phyloP scores from a whole-genome alignment of 768 basidiomycete genomes.

The Hygrophorus pudorinus region DNA sequence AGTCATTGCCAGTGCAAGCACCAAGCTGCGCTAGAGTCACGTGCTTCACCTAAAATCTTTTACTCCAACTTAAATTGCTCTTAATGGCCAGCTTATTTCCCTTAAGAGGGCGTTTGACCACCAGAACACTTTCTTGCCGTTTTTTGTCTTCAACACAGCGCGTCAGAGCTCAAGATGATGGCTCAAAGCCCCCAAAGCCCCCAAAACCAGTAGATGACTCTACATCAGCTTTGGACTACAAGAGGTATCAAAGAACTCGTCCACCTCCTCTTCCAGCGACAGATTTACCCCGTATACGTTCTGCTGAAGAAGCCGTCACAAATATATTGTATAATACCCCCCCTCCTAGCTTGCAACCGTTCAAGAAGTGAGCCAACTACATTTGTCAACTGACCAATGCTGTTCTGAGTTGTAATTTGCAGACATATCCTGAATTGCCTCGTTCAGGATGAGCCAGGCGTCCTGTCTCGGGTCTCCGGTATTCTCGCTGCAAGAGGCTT shows the following conservation, averaged over 20 bases:
- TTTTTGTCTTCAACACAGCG: conserved; percentile 28
- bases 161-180: conserved; percentile 19
- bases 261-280: conserved; percentile 82
- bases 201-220: conserved; percentile 83
- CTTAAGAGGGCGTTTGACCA: not conserved
- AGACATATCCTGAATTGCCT: conserved; percentile 97
- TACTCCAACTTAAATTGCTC: no score
- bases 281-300: conserved; percentile 74
- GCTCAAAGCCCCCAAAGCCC: conserved; percentile 46
- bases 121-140: conserved; percentile 19
- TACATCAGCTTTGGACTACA: conserved; percentile 92
- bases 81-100: not conserved
- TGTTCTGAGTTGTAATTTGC: conserved; percentile 10
- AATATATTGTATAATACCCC: conserved; percentile 97
- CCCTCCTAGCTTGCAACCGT: conserved; percentile 83
- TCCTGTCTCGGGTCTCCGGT: conserved; percentile 96
- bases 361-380: conserved; percentile 62
- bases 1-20: no score
- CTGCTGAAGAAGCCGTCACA: conserved; percentile 92
- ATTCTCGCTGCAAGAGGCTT: conserved; percentile 96
- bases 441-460: conserved; percentile 98
- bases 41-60: no score
- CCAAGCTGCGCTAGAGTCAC: no score
- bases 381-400: conserved; percentile 2
- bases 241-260: conserved; percentile 53